A percentile compares a stretch with the other conserved stretches of the same genome.
Conservation (phyloP, 192 early-diverging fungal species). For the Coemansia sp. region DNA sequence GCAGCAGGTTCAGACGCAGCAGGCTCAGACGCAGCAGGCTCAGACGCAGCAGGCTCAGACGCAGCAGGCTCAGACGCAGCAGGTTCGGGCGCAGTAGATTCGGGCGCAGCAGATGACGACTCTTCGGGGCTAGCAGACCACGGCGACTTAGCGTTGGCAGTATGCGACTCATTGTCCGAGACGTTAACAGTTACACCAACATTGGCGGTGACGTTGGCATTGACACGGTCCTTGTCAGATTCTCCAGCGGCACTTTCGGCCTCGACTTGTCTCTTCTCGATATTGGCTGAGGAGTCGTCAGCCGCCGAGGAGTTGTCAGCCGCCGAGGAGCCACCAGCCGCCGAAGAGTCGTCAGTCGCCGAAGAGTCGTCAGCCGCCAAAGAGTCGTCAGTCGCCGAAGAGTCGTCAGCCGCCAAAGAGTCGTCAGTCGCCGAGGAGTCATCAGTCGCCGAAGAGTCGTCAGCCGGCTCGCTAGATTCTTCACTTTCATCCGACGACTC, state of each 20-base stretch:
- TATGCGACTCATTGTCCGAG: not conserved
- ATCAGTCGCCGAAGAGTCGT: too few species aligned
- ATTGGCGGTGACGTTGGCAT: not conserved
- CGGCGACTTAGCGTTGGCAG: not conserved
- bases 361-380: too few species aligned
- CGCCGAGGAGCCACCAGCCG: not conserved
- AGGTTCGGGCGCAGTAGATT: not conserved
- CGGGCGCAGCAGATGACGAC: not conserved
- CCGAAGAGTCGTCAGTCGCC: too few species aligned
- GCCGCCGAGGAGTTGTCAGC: not conserved
- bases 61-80: not conserved
- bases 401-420: too few species aligned
- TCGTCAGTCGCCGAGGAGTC: too few species aligned
- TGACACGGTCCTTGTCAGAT: not conserved
- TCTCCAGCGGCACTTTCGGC: too few species aligned
- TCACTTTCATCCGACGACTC: not conserved
- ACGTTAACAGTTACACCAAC: not conserved
- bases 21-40: too few species aligned
- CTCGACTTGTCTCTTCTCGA: not conserved
- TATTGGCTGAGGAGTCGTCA: not conserved
- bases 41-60: not conserved
- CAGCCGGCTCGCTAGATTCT: not conserved
- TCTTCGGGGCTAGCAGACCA: not conserved
- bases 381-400: too few species aligned
- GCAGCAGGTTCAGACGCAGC: too few species aligned